These are phyloP conservation scores for Glycine tomentella DNA, from an alignment of 306 rosid genomes.

Conservation along the genomic window DNA sequence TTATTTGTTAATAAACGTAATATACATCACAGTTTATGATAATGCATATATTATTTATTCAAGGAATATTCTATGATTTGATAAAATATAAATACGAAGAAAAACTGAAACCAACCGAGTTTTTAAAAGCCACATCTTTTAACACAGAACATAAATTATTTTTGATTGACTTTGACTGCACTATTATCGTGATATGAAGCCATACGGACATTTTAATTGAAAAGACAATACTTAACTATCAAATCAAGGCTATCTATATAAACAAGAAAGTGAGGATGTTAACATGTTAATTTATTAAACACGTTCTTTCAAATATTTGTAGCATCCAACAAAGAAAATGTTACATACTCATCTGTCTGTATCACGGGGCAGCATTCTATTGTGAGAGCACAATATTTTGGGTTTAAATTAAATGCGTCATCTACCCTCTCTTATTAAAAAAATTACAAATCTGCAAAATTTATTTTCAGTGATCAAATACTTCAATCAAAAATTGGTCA, in stretches of 20 bases:
- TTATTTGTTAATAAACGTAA: no score
- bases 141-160: neutral
- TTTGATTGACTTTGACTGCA: neutral
- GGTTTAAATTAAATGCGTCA: conserved; percentile 53
- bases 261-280: neutral
- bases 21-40: no score
- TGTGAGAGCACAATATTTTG: conserved; percentile 19
- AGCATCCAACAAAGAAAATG: conserved; percentile 40
- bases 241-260: neutral
- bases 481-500: conserved; percentile 52
- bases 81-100: neutral
- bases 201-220: conserved; percentile 3
- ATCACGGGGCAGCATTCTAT: conserved; percentile 38
- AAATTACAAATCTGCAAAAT: conserved; percentile 48
- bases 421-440: conserved; percentile 66
- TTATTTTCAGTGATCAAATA: conserved; percentile 39
- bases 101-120: neutral
- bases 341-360: conserved; percentile 27
- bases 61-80: neutral
- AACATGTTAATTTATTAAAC: neutral
- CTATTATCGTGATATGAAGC: neutral
- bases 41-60: neutral
- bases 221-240: neutral
- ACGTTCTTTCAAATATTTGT: conserved; percentile 41
- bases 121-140: no score